Percentiles rank a stretch among this genome's conserved stretches.
These are phyloP conservation scores for Colletotrichum sp. DNA, from an alignment of 2,329 filamentous ascomycete genomes.

Conservation along the genomic window DNA sequence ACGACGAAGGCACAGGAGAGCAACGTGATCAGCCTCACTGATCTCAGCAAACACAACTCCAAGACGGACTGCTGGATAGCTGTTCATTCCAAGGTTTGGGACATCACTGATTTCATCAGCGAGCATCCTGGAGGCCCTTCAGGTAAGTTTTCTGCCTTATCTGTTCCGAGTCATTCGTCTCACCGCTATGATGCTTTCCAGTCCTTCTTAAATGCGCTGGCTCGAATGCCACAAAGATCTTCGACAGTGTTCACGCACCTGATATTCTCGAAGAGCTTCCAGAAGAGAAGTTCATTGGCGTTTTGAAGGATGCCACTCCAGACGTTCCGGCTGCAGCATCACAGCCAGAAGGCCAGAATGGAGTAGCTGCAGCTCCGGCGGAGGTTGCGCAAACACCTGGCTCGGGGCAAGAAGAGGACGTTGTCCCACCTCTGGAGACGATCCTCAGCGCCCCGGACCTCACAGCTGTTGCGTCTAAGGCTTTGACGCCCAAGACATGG, in stretches of 20 bases:
- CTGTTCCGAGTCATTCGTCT: background rate
- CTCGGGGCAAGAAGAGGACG: conserved; percentile 45
- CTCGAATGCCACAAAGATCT: conserved; percentile 37
- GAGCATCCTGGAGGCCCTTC: conserved; percentile 40
- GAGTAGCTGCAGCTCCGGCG: background rate
- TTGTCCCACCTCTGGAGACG: conserved; percentile 37
- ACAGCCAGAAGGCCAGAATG: conserved; percentile 47
- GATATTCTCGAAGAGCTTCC: conserved; percentile 33
- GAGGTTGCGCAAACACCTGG: conserved; percentile 25
- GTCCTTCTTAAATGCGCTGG: conserved; percentile 47
- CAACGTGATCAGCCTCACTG: conserved; percentile 27
- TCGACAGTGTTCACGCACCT: conserved; percentile 35
- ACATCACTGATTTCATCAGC: conserved; percentile 68
- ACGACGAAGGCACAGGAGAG: background rate
- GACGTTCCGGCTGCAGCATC: conserved; percentile 39
- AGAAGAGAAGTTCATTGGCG: conserved; percentile 27
- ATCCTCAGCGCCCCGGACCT: conserved; percentile 42
- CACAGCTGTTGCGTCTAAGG: conserved; percentile 34
- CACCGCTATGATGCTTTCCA: conserved; percentile 34
- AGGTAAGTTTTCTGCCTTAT: conserved; percentile 27
- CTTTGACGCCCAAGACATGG: conserved; percentile 25
- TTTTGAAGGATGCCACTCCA: conserved; percentile 35
- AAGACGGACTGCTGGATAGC: conserved; percentile 68
- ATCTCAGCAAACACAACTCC: conserved; percentile 53
- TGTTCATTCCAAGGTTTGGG: conserved; percentile 71